Base-by-base conservation (phyloP, 257 asterid genomes). In the Ilex asprella region DNA sequence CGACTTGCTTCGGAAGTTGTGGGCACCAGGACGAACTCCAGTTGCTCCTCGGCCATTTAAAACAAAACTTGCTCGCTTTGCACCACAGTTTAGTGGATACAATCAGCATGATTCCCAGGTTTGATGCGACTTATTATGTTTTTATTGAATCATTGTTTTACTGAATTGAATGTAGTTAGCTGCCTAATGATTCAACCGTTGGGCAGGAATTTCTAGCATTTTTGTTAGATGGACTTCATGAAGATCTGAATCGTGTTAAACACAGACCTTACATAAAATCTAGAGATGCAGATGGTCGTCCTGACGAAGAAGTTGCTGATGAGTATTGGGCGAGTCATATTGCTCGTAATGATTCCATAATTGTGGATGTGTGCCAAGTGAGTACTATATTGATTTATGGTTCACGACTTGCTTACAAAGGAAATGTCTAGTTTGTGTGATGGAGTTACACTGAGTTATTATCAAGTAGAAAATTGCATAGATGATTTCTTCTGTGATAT, bases 61-160 rank as follows among this genome's bases (percentile, higher is more conserved):
- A 78, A 70, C 88, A 60, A 93, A 93, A 82, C 89, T 93, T 65
- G 86, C 86, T 68, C 99, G 99, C 70, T 93, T 93, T 62, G 97
- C 99, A 51, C 99, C 99, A n/a, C 97, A 89, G 67, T 93, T 93
- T 75, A 89, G 94, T 81, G 99, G 99, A 70, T 85, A 94, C 78
- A 84, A 89, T 76, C 99, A 93, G 72, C 99, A 93, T 70, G 99
- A 93, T 72, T 93, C 99, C 70, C 99, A 93, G 97, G 99, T 91
- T 71, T 35, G 69, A 15, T 15, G 12, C 44, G 61, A 52, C 27
- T 12, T 51, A 27, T 58, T 6, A 64, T 49, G 58, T 67, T 66
- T 46, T 46, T 46, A 10, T 46, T 11, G 52, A 46, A 3, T 46
- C 50, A 43, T 30, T 8, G 67, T 55, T 60, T 55, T 57, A 11